Base-by-base conservation (phyloP, 2,329 filamentous ascomycete genomes). In the Colletotrichum sansevieriae region DNA sequence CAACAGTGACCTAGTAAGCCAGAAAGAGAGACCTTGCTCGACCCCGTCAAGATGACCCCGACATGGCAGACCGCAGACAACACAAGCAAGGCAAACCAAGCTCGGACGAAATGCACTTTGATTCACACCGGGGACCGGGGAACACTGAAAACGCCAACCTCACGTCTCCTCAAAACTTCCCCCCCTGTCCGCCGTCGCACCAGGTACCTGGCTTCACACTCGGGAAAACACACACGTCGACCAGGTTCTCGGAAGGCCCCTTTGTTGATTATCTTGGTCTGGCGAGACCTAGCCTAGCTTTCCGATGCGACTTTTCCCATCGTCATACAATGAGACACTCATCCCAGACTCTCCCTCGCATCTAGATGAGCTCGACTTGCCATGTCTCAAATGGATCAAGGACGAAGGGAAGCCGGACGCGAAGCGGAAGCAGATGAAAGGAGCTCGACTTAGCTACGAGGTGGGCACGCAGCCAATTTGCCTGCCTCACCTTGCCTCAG, bases 161-260 rank as follows among this genome's bases (percentile, higher is more conserved):
- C 46, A 54, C 43, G 35, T 58, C 25, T 52, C 49, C 29, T 58
- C 46, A 33, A 65, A 59, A 47, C 29, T 29, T 35, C 43, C 39
- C 33, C 44, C 37, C 22, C 55, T 51, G 55, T 22, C 39, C 33
- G 46, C n/a, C 35, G 15, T 43, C 47, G 65, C 61, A 49, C 65
- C 65, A 68, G 65, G 54, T 59, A 68, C 61, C 65, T 65, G 65
- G 65, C 54, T n/a, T 59, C 25, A 47, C 37, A 55, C 51, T 18
- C 9, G 12, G 20, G 54, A 47, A 47, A 25, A 64, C 65, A 35
- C 11, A 9, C 29, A 29, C 7, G 29, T 9, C 12, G 65, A 65
- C 61, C 65, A 52, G 65, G 65, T 68, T 58, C 41, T 25, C 58
- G 61, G 65, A 54, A 68, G 61, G 46, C 54, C n/a, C 22, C 55